Percentiles rank a stretch among this genome's conserved stretches.
Conservation (phyloP, 805 yeast genomes). For the Cyberlindnera saturnus region DNA sequence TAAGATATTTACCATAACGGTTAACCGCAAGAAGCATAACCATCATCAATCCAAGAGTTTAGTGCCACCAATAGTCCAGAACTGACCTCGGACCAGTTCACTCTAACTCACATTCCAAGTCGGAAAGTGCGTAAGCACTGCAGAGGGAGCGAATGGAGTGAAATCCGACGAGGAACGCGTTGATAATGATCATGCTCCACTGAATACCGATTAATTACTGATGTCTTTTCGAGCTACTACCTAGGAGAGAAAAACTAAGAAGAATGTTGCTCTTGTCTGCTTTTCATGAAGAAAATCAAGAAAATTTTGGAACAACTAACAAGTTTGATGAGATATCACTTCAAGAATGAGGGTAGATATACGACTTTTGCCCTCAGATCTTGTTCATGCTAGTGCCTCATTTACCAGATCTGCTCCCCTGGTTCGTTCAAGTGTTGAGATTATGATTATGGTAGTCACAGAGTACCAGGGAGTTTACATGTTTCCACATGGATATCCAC, state of each 20-base stretch:
- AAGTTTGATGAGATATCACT: too few species aligned
- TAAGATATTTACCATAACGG: too few species aligned
- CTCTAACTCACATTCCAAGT: too few species aligned
- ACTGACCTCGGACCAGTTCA: too few species aligned
- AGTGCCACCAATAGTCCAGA: constrained; percentile 23
- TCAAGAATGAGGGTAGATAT: too few species aligned
- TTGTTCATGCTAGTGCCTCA: constrained; percentile 43
- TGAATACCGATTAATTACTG: constrained; percentile 14
- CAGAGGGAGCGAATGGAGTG: constrained; percentile 65
- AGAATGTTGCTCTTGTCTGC: background rate
- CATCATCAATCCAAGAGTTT: too few species aligned
- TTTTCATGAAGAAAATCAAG: background rate
- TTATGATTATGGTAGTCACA: constrained; percentile 69
- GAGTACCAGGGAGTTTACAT: constrained; percentile 75
- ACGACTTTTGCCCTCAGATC: too few species aligned
- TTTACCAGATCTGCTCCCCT: constrained; percentile 70
- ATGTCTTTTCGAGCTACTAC: background rate
- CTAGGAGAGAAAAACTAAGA: background rate
- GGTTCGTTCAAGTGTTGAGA: constrained; percentile 78
- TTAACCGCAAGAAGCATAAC: too few species aligned
- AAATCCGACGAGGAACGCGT: constrained; percentile 24
- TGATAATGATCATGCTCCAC: constrained; percentile 23
- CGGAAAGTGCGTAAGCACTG: constrained; percentile 46
- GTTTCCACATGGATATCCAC: constrained; percentile 73
- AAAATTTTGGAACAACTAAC: too few species aligned